Evolutionary conservation across 179 eudicot genomes (phyloP), one percentile per base, ranked within the genome.

Genomic region (Pouteria campechiana): DNA sequence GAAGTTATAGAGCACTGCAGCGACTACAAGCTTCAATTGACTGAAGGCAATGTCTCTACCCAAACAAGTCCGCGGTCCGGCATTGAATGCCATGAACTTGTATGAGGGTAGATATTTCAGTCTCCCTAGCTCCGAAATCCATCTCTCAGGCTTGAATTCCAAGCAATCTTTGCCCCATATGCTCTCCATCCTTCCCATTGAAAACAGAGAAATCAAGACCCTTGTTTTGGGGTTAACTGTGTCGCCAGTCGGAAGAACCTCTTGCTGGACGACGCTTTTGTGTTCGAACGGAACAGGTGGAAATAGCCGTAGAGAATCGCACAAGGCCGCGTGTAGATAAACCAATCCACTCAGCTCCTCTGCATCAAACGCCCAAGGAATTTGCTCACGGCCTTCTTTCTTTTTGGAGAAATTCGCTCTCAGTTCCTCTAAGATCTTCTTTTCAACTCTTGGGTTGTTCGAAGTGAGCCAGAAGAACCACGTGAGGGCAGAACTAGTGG

Each of bases 121-220:
- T 29, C 31, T 48, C 8, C 76, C 76, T 9, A 21, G 18, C 15
- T 46, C 47, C 1, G 66, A n/a, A 19, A 75, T 60, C 81, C 81
- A 75, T 38, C 81, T 67, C 48, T 75, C 76, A 0, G 81, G 81
- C 57, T 63, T 75, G n/a, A 75, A 70, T 17, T 75, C 72, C 24
- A 18, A 4, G n/a, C 71, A 50, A 38, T 74, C 81, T n/a, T 63
- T 42, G 27, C 81, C 81, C 81, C 77, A 70, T 14, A 66, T 32
- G 1, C 25, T 17, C n/a, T 51, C 46, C 71, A 59, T 70, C 24
- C 74, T 62, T 33, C 68, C 81, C 81, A 70, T 75, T 7, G 57
- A 53, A 17, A 66, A 75, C 17, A 63, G 17, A 10, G 55, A 46
- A n/a, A 74, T 11, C 12, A 67, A 29, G 12, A 70, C 47, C 30